These are phyloP conservation scores for Strigomonas culicis DNA, from an alignment of 208 protist genomes.

Conservation along the genomic window DNA sequence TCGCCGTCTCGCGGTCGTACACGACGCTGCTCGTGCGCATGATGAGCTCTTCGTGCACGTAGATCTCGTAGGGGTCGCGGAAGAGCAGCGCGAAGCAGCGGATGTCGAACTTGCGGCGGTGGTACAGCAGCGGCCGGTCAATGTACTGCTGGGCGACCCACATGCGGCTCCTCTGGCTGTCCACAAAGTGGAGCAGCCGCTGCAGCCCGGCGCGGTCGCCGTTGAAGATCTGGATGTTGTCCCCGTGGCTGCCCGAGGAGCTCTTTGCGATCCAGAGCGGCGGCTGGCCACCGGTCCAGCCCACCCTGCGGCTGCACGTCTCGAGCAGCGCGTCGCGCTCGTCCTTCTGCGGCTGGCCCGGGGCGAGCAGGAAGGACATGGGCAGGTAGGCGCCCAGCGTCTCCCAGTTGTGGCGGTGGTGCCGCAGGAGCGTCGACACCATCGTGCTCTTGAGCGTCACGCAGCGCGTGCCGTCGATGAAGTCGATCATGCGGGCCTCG, in stretches of 20 bases:
- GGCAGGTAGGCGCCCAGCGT: conserved; percentile 55
- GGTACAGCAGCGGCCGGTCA: conserved; percentile 51
- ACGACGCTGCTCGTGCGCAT: conserved; percentile 65
- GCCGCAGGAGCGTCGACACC: conserved; percentile 67
- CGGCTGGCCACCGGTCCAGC: not conserved
- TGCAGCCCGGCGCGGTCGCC: conserved; percentile 38
- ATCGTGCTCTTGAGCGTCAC: conserved; percentile 80
- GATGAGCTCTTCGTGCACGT: conserved; percentile 69
- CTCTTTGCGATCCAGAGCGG: conserved; percentile 80
- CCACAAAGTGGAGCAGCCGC: conserved; percentile 47
- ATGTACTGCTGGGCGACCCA: conserved; percentile 69
- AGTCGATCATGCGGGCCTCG: conserved; percentile 51
- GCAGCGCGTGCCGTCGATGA: conserved; percentile 59
- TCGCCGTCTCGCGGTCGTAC: conserved; percentile 31
- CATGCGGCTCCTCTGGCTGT: conserved; percentile 25
- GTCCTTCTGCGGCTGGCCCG: conserved; percentile 27
- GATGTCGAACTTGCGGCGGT: conserved; percentile 68
- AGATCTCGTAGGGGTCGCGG: conserved; percentile 38
- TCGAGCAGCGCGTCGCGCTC: conserved; percentile 46
- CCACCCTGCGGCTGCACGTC: not conserved
- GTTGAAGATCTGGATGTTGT: conserved; percentile 72
- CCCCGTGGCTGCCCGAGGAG: conserved; percentile 69
- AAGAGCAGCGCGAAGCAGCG: conserved; percentile 45
- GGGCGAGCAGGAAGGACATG: conserved; percentile 45
- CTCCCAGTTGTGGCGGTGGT: conserved; percentile 55